Percentiles rank a stretch among this genome's conserved stretches.
These are phyloP conservation scores for Aspergillus sparsus DNA, from an alignment of 495 filamentous ascomycete species.

Conservation along the genomic window DNA sequence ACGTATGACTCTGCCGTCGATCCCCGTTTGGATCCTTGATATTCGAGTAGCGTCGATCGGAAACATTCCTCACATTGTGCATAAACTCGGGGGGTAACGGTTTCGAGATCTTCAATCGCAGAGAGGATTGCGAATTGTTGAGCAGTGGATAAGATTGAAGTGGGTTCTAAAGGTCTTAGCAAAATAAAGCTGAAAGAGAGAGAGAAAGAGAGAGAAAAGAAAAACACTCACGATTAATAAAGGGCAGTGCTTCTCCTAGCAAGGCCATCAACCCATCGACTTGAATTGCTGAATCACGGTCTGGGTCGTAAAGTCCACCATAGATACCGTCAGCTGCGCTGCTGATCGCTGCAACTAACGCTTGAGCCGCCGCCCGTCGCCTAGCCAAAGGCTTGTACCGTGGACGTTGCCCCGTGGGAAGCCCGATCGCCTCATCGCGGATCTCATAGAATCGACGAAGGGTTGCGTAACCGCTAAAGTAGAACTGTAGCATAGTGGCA, in stretches of 20 bases:
- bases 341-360: slow-evolving; percentile 74
- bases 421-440: slow-evolving; percentile 62
- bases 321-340: slow-evolving; percentile 87
- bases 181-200: background rate
- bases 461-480: slow-evolving; percentile 88
- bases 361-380: slow-evolving; percentile 65
- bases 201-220: background rate
- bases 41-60: slow-evolving; percentile 47
- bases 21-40: slow-evolving; percentile 51
- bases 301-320: slow-evolving; percentile 80
- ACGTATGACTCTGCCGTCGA: slow-evolving; percentile 30
- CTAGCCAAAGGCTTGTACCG: slow-evolving; percentile 52
- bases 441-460: slow-evolving; percentile 85
- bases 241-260: slow-evolving; percentile 77
- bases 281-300: slow-evolving; percentile 73
- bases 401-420: slow-evolving; percentile 42
- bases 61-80: slow-evolving; percentile 71
- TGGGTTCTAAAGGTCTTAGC: slow-evolving; percentile 31
- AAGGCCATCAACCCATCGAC: slow-evolving; percentile 83
- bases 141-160: slow-evolving; percentile 46
- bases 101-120: slow-evolving; percentile 79
- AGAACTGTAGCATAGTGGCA: slow-evolving; percentile 73
- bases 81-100: slow-evolving; percentile 69
- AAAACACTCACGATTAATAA: slow-evolving; percentile 60
- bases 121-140: slow-evolving; percentile 77